Percentiles rank a stretch among this genome's conserved stretches.
Conservation (phyloP, 2,329 filamentous ascomycete species). For the Pseudogymnoascus sp. region DNA sequence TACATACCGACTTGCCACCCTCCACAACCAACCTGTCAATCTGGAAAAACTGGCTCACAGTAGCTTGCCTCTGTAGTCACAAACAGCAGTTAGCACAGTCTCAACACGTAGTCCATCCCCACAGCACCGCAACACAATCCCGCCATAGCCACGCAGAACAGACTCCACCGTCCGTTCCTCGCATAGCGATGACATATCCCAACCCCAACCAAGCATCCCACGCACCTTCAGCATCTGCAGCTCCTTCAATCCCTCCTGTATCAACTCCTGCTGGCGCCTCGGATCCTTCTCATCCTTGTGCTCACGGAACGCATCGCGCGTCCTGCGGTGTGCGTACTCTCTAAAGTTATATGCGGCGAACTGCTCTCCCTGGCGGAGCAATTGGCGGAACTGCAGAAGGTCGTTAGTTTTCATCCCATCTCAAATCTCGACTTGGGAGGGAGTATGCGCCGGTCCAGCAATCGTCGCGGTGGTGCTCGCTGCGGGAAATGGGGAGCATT, state of each 20-base stretch:
- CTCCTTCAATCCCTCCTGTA: slow-evolving; percentile 82
- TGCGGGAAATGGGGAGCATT: not conserved
- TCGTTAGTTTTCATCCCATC: not conserved
- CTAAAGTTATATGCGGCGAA: slow-evolving; percentile 97
- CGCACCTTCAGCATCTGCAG: slow-evolving; percentile 84
- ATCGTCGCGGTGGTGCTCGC: not conserved
- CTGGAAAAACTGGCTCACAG: slow-evolving; percentile 92
- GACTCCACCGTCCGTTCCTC: not conserved
- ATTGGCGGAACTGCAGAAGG: slow-evolving; percentile 68
- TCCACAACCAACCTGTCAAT: slow-evolving; percentile 88
- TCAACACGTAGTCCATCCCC: not conserved
- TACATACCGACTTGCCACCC: slow-evolving; percentile 66
- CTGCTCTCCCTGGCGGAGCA: slow-evolving; percentile 76
- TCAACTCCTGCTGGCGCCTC: slow-evolving; percentile 73
- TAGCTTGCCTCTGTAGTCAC: slow-evolving; percentile 71
- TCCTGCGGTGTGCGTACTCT: slow-evolving; percentile 88
- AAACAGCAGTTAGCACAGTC: slow-evolving; percentile 15
- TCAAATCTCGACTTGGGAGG: too few species aligned
- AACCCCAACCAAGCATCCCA: slow-evolving; percentile 14
- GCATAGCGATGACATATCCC: not conserved
- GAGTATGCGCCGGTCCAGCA: not conserved
- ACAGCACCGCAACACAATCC: not conserved
- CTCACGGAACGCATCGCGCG: slow-evolving; percentile 83
- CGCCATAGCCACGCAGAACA: not conserved
- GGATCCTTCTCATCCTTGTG: slow-evolving; percentile 65